Percentiles rank a stretch among this genome's conserved stretches.
phyloP scores from a whole-genome alignment of 768 basidiomycete genomes.

The Cubamyces sp. region DNA sequence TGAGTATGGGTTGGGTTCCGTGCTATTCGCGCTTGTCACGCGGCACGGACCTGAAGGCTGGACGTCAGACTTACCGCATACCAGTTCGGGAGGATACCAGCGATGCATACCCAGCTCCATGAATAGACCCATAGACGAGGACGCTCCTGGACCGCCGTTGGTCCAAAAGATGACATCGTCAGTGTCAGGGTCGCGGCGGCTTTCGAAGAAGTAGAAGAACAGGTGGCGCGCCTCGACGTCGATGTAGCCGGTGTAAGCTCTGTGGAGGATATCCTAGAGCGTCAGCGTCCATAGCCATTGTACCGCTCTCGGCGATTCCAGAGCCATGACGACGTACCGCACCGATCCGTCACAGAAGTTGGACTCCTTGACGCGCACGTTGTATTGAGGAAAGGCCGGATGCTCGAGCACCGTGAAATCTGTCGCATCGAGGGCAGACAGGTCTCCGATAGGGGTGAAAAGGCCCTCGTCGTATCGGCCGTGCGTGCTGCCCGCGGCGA shows the following conservation, averaged over 20 bases:
- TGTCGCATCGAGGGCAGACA: slow-evolving; percentile 31
- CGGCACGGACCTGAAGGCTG: slow-evolving; percentile 68
- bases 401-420: slow-evolving; percentile 46
- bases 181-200: slow-evolving; percentile 38
- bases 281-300: not conserved
- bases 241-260: slow-evolving; percentile 73
- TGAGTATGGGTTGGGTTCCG: slow-evolving; percentile 58
- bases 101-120: slow-evolving; percentile 52
- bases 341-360: slow-evolving; percentile 49
- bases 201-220: slow-evolving; percentile 56
- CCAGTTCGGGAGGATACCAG: not conserved
- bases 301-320: not conserved
- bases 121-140: slow-evolving; percentile 40
- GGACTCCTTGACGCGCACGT: slow-evolving; percentile 46
- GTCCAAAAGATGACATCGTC: slow-evolving; percentile 41
- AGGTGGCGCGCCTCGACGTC: slow-evolving; percentile 60
- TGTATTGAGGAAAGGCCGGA: slow-evolving; percentile 48
- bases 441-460: slow-evolving; percentile 40
- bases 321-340: slow-evolving; percentile 20
- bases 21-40: slow-evolving; percentile 52
- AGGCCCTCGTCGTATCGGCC: slow-evolving; percentile 33
- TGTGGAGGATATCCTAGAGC: slow-evolving; percentile 28
- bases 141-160: slow-evolving; percentile 39
- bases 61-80: no score
- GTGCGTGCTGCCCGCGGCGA: not conserved